Evolutionary conservation across 2,329 filamentous ascomycete genomes (phyloP), one percentile per base, ranked within the genome.

Genomic region (Pseudogymnoascus sp.): DNA sequence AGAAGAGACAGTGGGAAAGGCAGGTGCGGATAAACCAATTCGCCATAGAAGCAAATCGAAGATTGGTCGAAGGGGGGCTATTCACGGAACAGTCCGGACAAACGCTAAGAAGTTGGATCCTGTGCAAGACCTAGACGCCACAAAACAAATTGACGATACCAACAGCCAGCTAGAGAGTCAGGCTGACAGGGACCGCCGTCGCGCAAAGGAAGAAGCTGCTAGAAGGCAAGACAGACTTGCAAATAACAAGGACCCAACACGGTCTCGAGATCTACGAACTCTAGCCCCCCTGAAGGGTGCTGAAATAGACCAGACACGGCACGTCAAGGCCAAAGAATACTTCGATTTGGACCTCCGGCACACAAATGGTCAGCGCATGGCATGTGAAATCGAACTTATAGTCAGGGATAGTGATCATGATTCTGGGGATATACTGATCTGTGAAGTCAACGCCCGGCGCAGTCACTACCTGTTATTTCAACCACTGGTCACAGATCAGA

Each of bases 301-400:
- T 8, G 79, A 77, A 45, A 87, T 97, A 61, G 87, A 96, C 70
- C 80, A 84, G n/a, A 82, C 78, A 39, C 86, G 91, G 61, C 90
- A 92, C 70, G 95, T 99, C 42, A 87, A 85, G 66, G 92, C 93
- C 52, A 88, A 96, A 69, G 94, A 99, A 73, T 86, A 88, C 67
- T 99, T 99, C 72, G 88, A 89, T 62, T 80, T 99, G 68, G 87
- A 92, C 64, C 76, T 99, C 12, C 81, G 83, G 59, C 94, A 99
- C 73, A 96, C 93, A 1, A 96, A 85, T 69, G 92, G 93, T 1
- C 93, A 97, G 72, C 82, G 92, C 64, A 81, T 99, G 48, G 90
- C 91, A 69, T 97, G 94, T 71, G 89, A 89, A 68, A 85, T 96
- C 13, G 94, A 99, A 72, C 73, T 99, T 31, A 81, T 97, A 12